A percentile compares a stretch with the other conserved stretches of the same genome.
These are phyloP conservation scores for Sphaerulina musiva DNA, from an alignment of 2,329 filamentous ascomycete genomes.

Conservation along the genomic window DNA sequence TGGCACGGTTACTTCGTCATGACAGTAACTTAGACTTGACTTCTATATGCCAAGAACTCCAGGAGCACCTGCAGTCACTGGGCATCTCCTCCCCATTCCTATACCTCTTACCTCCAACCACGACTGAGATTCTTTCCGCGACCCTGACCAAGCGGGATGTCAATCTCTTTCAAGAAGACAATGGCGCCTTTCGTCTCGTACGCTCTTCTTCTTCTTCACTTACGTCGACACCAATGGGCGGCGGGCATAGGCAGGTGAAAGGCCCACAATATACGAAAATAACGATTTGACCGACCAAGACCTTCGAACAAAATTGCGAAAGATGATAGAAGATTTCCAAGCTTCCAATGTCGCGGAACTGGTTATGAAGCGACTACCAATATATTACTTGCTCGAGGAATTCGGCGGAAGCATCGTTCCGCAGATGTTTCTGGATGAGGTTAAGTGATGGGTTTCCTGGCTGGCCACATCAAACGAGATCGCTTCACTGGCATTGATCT, in stretches of 20 bases:
- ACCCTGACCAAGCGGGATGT: constrained; percentile 7
- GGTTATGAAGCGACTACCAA: constrained; percentile 24
- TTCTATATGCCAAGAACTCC: too few relatives aligned
- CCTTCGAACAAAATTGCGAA: constrained; percentile 8
- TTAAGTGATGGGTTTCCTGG: constrained; percentile 19
- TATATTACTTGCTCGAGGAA: constrained; percentile 20
- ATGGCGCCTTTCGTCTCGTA: constrained; percentile 8
- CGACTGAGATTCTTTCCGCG: background rate
- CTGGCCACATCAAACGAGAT: constrained; percentile 20
- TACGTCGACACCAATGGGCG: constrained; percentile 9
- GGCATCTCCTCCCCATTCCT: too few relatives aligned
- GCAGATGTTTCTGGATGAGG: constrained; percentile 22
- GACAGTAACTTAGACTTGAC: too few relatives aligned
- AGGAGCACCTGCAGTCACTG: too few relatives aligned
- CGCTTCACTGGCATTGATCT: constrained; percentile 23
- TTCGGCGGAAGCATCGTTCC: constrained; percentile 17
- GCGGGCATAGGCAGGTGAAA: constrained; percentile 9
- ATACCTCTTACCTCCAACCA: too few relatives aligned
- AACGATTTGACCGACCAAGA: constrained; percentile 15
- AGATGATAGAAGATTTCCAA: background rate
- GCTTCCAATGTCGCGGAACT: constrained; percentile 8
- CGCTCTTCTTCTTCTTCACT: constrained; percentile 4
- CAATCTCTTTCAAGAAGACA: constrained; percentile 11
- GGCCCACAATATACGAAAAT: constrained; percentile 15
- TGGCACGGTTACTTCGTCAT: too few relatives aligned